These are phyloP conservation scores for Psilocybe cubensis DNA, from an alignment of 768 basidiomycete genomes.

Conservation along the genomic window DNA sequence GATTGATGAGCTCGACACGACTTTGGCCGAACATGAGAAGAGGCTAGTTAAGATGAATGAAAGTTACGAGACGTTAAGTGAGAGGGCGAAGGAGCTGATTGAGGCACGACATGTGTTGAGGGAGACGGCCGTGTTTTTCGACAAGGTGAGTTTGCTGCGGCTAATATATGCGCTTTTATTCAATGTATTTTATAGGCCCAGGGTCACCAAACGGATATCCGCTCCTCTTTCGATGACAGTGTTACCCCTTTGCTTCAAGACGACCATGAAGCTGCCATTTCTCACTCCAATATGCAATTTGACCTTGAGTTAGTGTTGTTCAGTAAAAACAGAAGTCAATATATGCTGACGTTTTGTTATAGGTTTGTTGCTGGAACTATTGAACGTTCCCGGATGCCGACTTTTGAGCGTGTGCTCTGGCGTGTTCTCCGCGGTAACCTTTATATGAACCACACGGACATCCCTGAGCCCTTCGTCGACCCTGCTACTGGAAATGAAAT, in stretches of 20 bases:
- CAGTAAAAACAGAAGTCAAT: background rate
- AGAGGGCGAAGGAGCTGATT: slow-evolving; percentile 82
- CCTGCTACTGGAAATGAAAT: slow-evolving; percentile 82
- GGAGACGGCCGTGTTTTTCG: slow-evolving; percentile 97
- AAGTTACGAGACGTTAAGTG: slow-evolving; percentile 87
- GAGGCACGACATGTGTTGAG: slow-evolving; percentile 94
- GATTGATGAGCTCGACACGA: slow-evolving; percentile 91
- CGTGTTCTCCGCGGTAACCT: slow-evolving; percentile 96
- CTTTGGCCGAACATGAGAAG: slow-evolving; percentile 83
- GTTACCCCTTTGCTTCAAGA: slow-evolving; percentile 91
- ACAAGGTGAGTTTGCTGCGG: slow-evolving; percentile 55
- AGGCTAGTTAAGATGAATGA: slow-evolving; percentile 90
- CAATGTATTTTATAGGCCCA: slow-evolving; percentile 60
- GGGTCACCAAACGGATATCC: slow-evolving; percentile 75
- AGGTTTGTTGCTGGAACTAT: slow-evolving; percentile 97
- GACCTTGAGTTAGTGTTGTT: slow-evolving; percentile 80
- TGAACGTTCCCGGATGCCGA: slow-evolving; percentile 87
- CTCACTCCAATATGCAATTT: slow-evolving; percentile 56
- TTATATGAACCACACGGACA: slow-evolving; percentile 99
- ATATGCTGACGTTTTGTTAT: background rate
- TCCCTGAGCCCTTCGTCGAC: slow-evolving; percentile 90
- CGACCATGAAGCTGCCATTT: slow-evolving; percentile 74
- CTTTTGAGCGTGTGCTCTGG: slow-evolving; percentile 98
- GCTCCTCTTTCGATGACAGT: slow-evolving; percentile 91
- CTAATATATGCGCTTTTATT: background rate